Evolutionary conservation across 2,329 filamentous ascomycete species (phyloP).

Genomic region (Ceratocystis destructans): DNA sequence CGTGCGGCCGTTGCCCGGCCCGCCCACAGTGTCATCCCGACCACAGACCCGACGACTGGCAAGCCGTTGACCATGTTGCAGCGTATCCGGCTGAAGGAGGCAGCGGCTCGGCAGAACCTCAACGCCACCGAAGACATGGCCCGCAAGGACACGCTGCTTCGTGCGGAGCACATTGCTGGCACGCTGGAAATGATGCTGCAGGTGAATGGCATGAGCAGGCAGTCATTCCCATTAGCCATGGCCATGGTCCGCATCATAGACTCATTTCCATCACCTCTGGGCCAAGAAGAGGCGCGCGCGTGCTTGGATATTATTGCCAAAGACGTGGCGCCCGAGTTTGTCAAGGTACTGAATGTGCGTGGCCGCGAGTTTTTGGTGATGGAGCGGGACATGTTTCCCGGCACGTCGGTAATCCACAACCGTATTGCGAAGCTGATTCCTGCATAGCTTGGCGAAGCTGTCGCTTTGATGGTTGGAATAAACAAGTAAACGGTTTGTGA

Average conservation of each 20-base stretch:
- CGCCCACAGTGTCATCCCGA: constrained; percentile 23
- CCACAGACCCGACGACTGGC: constrained; percentile 31
- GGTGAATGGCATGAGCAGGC: constrained; percentile 36
- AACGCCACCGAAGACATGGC: constrained; percentile 42
- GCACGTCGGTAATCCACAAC: constrained; percentile 28
- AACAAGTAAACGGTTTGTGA: constrained; percentile 4
- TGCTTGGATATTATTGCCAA: constrained; percentile 39
- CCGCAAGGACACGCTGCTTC: constrained; percentile 51
- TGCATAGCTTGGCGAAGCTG: background rate
- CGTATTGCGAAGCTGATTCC: constrained; percentile 21
- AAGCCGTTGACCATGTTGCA: constrained; percentile 57
- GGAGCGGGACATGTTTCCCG: constrained; percentile 32
- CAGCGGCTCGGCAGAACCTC: constrained; percentile 43
- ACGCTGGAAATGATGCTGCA: constrained; percentile 50
- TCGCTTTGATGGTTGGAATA: background rate
- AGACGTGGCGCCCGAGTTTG: constrained; percentile 45
- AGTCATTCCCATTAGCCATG: constrained; percentile 52
- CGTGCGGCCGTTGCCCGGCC: constrained; percentile 23
- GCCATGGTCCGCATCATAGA: constrained; percentile 53
- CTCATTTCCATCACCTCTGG: constrained; percentile 45
- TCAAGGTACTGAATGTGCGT: constrained; percentile 38
- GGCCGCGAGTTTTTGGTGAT: constrained; percentile 45
- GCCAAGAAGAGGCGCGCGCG: constrained; percentile 36
- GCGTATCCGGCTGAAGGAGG: constrained; percentile 58
- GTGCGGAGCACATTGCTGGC: constrained; percentile 53